Evolutionary conservation across 2,329 filamentous ascomycete species (phyloP), one percentile per base, ranked within the genome.

Genomic region (Sarocladium brachiariae): DNA sequence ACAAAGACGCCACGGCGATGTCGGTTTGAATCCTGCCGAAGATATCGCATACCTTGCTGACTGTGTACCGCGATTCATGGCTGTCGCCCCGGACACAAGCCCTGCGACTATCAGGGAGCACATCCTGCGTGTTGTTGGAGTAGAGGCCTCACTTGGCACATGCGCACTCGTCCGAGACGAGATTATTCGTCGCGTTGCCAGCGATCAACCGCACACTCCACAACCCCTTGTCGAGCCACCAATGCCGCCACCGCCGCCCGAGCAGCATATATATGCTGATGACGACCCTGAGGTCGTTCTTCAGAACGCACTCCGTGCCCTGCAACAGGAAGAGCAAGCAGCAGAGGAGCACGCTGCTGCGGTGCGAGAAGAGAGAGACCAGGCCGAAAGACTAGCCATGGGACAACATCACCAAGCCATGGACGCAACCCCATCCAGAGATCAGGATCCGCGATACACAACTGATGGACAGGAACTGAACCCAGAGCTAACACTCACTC

Each of bases 41-140:
- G 78, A 83, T 57, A 73, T 84, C 27, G 70, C 70, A 39, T 84
- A 84, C 61, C 69, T 84, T 2, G 72, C 78, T 59, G 80, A 84
- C 53, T 76, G 76, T 50, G 70, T 84, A 5, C 78, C 78, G 14
- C 73, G 78, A 50, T 74, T 82, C 61, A 80, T 84, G 74, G 71
- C 65, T 54, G 72, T 84, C 53, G 72, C 70, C 9, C 61, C 76
- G 24, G 78, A 83, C 54, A 83, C 78, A 2, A 81, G 76, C 49
- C 80, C 80, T 1, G 72, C 76, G 35, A 75, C 77, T 41, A 81
- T 84, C 51, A 71, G 74, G 38, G 81, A 84, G 51, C 71, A 76
- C 49, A 67, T 84, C 33, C 64, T 79, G 39, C 74, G 77, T 45
- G 70, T 75, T 11, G 68, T 82, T 21, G 77, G 78, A 49, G 71